Conservation (phyloP, 805 yeast species). For the Candida fluviatilis region DNA sequence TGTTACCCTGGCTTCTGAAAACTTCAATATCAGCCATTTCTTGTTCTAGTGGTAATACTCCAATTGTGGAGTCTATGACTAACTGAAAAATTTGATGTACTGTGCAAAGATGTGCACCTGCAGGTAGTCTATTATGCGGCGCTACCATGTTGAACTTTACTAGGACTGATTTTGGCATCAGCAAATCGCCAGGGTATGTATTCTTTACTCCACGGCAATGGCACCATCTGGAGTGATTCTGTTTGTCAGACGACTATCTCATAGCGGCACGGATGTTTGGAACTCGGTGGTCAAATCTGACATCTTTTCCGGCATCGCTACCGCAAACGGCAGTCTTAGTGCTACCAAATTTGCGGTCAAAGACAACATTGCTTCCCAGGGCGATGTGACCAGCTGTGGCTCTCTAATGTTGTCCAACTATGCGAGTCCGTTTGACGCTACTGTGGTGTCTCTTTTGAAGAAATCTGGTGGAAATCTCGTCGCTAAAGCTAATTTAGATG, state of each 20-base stretch:
- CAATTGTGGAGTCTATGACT: background rate
- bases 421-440: conserved; percentile 76
- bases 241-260: no score
- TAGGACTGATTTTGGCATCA: no score
- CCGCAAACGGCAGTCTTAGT: background rate
- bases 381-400: conserved; percentile 73
- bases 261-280: no score
- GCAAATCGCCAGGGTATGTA: no score
- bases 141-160: no score
- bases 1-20: conserved; percentile 23
- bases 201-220: no score
- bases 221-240: no score
- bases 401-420: conserved; percentile 61
- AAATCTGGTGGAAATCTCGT: conserved; percentile 48
- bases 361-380: conserved; percentile 70
- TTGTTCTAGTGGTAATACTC: background rate
- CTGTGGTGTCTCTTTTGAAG: conserved; percentile 56
- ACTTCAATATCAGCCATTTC: conserved; percentile 18
- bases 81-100: background rate
- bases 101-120: no score
- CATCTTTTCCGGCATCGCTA: background rate
- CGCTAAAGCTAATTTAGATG: conserved; percentile 92
- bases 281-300: background rate
- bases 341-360: conserved; percentile 32
- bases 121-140: no score